A percentile compares a stretch with the other conserved stretches of the same genome.
Evolutionary conservation across 352 stramenopile genomes (phyloP).

Genomic region (Peronospora farinosa): DNA sequence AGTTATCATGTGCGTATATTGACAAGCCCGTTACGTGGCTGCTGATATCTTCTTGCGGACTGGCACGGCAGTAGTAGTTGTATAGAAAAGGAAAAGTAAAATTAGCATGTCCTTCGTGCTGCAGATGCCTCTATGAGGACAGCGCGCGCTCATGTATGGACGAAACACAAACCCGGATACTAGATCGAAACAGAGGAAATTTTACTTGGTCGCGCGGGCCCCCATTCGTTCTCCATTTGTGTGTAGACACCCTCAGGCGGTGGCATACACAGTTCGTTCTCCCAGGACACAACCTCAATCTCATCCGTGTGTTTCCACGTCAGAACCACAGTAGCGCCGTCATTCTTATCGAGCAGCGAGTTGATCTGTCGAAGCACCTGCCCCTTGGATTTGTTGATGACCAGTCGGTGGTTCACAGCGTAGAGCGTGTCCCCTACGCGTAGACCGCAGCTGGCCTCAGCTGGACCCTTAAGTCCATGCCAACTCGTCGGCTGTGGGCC

Average conservation of each 20-base stretch:
- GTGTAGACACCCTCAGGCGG: slow-evolving; percentile 75
- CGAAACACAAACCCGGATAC: slow-evolving; percentile 14
- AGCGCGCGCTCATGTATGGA: slow-evolving; percentile 14
- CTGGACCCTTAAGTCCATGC: slow-evolving; percentile 63
- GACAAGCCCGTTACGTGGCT: slow-evolving; percentile 4
- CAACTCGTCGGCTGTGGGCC: slow-evolving; percentile 55
- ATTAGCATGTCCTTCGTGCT: slow-evolving; percentile 2
- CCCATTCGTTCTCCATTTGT: slow-evolving; percentile 83
- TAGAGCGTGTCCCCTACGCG: slow-evolving; percentile 77
- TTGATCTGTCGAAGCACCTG: slow-evolving; percentile 80
- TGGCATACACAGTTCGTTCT: slow-evolving; percentile 69
- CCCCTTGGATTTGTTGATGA: slow-evolving; percentile 82
- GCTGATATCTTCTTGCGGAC: slow-evolving; percentile 11
- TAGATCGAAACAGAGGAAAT: slow-evolving; percentile 85
- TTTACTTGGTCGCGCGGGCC: slow-evolving; percentile 69
- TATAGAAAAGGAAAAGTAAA: slow-evolving; percentile 24
- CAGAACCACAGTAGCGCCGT: slow-evolving; percentile 57
- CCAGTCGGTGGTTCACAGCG: slow-evolving; percentile 80
- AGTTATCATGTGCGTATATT: background rate
- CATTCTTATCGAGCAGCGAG: slow-evolving; percentile 67
- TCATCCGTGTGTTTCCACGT: slow-evolving; percentile 83
- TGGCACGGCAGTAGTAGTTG: slow-evolving; percentile 15
- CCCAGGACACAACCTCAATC: slow-evolving; percentile 65
- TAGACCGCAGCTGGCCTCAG: slow-evolving; percentile 66
- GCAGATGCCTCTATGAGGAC: slow-evolving; percentile 1